Base-by-base conservation (phyloP, 345 rosid species). In the Rhizophora mangle region DNA sequence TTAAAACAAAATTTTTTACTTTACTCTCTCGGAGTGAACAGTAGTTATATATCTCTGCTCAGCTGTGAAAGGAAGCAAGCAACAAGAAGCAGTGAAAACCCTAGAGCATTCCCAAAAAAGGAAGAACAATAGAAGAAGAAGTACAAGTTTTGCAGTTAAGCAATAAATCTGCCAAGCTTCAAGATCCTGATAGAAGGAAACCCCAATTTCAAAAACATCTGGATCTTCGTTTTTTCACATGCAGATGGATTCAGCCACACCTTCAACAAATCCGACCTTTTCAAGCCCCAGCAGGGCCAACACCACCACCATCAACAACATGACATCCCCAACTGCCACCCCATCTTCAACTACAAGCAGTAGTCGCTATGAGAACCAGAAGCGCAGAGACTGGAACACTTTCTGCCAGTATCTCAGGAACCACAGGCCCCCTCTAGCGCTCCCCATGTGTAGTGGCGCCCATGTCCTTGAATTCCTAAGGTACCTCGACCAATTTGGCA, bases 331-430 rank as follows among this genome's bases (percentile, higher is more conserved):
- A 2, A 2, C 57, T 18, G n/a, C 67, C 8, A 15, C 43, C 54
- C 16, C 68, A 6, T 55, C 78, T 9, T 70, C 81, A 4, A 53
- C 80, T 5, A 43, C 82, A 16, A 89, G 95, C 49, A 43, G 19
- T 19, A 43, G 49, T 83, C 87, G 97, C 57, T 91, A 91, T 37
- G 95, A 89, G 82, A 91, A 89, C 76, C 97, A 91, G 63, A 91
- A 91, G 81, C 71, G 97, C 21, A 77, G 97, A 58, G 97, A 91
- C 80, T 91, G 97, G 97, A 89, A 91, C 83, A 91, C 97, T 49
- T 91, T 91, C 81, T 89, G 97, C 62, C 97, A 91, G 77, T 91
- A 91, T 79, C 82, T 91, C 2, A 70, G 95, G 52, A 91, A 91
- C 72, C 88, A 91, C 80, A 77, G 89, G 73, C 97, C 97, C 0